A percentile compares a stretch with the other conserved stretches of the same genome.
Evolutionary conservation across 1,139 yeast species (phyloP).

Genomic region (Blastobotrys malaysiensis): DNA sequence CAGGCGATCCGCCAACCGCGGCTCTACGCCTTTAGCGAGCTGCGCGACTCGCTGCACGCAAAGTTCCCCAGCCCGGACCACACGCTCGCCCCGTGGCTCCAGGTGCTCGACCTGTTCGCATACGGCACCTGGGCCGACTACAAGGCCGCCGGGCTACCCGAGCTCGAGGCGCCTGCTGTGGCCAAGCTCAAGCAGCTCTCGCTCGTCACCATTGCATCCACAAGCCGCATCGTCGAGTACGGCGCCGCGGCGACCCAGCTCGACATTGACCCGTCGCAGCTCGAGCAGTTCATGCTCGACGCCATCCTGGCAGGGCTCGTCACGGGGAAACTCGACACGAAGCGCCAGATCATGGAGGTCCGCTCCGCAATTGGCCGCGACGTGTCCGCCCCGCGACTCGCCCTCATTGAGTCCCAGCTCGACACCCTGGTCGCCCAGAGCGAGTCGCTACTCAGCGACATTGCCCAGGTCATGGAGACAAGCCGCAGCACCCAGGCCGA

Average conservation of each 20-base stretch:
- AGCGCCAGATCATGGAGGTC: constrained; percentile 19
- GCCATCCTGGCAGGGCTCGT: constrained; percentile 25
- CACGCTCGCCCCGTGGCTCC: constrained; percentile 13
- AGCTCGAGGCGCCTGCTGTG: constrained; percentile 14
- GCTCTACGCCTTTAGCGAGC: constrained; percentile 21
- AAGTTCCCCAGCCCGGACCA: constrained; percentile 6
- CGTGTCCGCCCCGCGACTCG: constrained; percentile 17
- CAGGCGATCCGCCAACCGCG: constrained; percentile 17
- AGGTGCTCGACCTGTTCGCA: constrained; percentile 19
- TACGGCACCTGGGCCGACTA: constrained; percentile 22
- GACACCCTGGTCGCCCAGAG: constrained; percentile 11
- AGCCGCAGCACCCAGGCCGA: neutral
- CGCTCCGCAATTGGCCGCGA: constrained; percentile 21
- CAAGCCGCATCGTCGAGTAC: constrained; percentile 15
- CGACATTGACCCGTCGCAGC: constrained; percentile 13
- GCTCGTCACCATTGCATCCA: constrained; percentile 18
- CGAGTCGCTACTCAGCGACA: neutral
- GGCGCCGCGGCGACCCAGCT: constrained; percentile 12
- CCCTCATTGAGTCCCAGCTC: constrained; percentile 14
- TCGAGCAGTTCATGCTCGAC: constrained; percentile 25
- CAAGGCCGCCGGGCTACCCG: constrained; percentile 6
- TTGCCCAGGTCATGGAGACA: neutral
- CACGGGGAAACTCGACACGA: constrained; percentile 25
- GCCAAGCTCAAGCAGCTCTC: constrained; percentile 22
- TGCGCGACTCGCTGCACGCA: constrained; percentile 17